phyloP scores from a whole-genome alignment of 2,329 filamentous ascomycete species.

The Ophiostoma montium region DNA sequence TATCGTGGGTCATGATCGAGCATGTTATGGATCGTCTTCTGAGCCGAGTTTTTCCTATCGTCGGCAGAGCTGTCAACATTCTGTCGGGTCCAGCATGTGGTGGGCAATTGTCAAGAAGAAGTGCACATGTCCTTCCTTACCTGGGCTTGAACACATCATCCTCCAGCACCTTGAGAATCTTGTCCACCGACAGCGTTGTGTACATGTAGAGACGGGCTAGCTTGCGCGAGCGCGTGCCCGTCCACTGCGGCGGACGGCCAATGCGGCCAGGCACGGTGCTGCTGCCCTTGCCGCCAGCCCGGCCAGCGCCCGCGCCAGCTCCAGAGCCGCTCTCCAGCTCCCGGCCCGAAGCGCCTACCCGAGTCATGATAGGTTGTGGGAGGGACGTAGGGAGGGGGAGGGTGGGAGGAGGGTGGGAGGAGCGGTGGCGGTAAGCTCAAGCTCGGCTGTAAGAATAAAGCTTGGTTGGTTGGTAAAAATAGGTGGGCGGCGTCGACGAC shows the following conservation, averaged over 20 bases:
- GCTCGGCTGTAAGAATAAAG: too few relatives aligned
- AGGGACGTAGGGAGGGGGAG: too few relatives aligned
- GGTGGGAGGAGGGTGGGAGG: too few relatives aligned
- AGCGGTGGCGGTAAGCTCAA: too few relatives aligned
- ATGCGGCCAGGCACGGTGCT: conserved; percentile 18
- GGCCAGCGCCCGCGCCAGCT: conserved; percentile 2
- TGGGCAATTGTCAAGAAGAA: not conserved
- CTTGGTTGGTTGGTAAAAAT: not conserved
- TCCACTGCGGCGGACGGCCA: conserved; percentile 45
- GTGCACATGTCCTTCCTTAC: conserved; percentile 24
- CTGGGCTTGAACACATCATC: conserved; percentile 31
- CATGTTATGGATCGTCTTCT: conserved; percentile 41
- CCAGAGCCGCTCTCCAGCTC: conserved; percentile 8
- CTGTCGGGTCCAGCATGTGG: too few relatives aligned
- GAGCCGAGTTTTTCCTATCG: conserved; percentile 37
- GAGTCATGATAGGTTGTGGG: not conserved
- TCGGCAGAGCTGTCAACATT: too few relatives aligned
- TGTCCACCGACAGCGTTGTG: conserved; percentile 35
- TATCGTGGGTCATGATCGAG: conserved; percentile 46
- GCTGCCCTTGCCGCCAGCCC: conserved; percentile 7
- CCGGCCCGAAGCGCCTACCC: conserved; percentile 4
- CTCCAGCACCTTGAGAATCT: conserved; percentile 34
- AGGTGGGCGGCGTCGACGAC: not conserved
- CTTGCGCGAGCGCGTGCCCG: conserved; percentile 35
- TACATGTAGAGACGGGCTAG: conserved; percentile 43